These are phyloP conservation scores for Arthroderma uncinatum DNA, from an alignment of 2,329 filamentous ascomycete genomes.

Conservation along the genomic window DNA sequence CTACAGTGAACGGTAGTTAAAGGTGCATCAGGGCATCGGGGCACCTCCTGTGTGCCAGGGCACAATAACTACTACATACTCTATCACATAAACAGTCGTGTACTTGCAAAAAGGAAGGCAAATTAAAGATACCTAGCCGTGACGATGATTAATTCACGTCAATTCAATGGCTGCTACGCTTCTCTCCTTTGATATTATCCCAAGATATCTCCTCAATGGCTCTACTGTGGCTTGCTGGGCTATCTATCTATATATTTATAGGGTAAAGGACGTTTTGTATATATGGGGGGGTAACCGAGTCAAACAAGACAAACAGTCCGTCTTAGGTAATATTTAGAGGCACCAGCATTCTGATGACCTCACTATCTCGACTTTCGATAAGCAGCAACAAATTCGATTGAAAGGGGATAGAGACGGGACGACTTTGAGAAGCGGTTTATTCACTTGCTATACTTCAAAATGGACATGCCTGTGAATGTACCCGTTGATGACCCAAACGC, in stretches of 20 bases:
- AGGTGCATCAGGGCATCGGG: too few species aligned
- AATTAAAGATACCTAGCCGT: too few species aligned
- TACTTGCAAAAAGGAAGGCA: too few species aligned
- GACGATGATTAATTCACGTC: too few species aligned
- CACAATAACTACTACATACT: too few species aligned
- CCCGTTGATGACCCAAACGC: constrained; percentile 91
- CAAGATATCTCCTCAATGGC: not conserved
- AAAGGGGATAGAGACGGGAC: not conserved
- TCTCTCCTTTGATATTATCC: too few species aligned
- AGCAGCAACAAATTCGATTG: not conserved
- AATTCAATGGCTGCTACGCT: too few species aligned
- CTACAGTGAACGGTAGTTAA: too few species aligned
- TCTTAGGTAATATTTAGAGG: not conserved
- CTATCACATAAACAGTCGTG: too few species aligned
- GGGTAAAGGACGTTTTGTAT: not conserved
- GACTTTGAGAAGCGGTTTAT: not conserved
- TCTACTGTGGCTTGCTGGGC: not conserved
- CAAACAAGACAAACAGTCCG: constrained; percentile 17
- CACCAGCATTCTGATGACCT: constrained; percentile 16
- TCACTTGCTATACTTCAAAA: constrained; percentile 20
- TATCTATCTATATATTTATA: not conserved
- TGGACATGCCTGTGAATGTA: constrained; percentile 56
- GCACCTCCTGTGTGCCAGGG: too few species aligned
- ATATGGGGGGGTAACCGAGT: not conserved
- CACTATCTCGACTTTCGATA: not conserved